Conservation (phyloP, 148 eudicot genomes). For the Rhododendron ovatum region DNA sequence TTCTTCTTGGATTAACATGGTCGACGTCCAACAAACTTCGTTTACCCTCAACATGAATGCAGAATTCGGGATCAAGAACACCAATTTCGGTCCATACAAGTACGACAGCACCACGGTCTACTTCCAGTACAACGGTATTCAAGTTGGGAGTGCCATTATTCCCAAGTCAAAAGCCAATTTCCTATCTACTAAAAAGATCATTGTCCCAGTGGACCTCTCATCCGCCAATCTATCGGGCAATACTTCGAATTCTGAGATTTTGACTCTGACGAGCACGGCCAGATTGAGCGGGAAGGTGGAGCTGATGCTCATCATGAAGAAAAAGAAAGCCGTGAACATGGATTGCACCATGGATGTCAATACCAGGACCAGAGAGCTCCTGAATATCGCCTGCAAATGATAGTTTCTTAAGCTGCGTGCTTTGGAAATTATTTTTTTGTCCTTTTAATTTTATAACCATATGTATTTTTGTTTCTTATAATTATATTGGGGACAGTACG, state of each 20-base stretch:
- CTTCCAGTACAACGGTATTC: neutral
- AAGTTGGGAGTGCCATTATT: neutral
- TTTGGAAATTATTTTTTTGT: neutral
- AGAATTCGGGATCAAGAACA: slow-evolving; percentile 16
- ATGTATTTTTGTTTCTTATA: neutral
- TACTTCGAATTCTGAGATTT: neutral
- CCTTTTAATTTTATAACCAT: neutral
- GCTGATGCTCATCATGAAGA: slow-evolving; percentile 11
- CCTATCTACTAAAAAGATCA: slow-evolving; percentile 11
- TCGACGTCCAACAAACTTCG: neutral
- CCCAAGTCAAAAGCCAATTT: neutral
- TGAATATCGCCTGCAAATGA: neutral
- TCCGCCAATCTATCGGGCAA: neutral
- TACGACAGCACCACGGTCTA: neutral
- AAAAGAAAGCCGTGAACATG: slow-evolving; percentile 8
- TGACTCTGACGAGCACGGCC: neutral
- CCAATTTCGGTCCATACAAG: slow-evolving; percentile 4
- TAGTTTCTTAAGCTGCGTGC: neutral
- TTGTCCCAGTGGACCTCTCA: neutral
- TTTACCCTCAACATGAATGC: slow-evolving; percentile 11
- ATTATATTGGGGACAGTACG: neutral
- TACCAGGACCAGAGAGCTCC: neutral
- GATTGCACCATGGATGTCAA: slow-evolving; percentile 11
- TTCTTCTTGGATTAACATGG: too few species aligned
- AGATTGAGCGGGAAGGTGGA: slow-evolving; percentile 19